phyloP scores from a whole-genome alignment of 305 asterid genomes.

The Fraxinus greggii region DNA sequence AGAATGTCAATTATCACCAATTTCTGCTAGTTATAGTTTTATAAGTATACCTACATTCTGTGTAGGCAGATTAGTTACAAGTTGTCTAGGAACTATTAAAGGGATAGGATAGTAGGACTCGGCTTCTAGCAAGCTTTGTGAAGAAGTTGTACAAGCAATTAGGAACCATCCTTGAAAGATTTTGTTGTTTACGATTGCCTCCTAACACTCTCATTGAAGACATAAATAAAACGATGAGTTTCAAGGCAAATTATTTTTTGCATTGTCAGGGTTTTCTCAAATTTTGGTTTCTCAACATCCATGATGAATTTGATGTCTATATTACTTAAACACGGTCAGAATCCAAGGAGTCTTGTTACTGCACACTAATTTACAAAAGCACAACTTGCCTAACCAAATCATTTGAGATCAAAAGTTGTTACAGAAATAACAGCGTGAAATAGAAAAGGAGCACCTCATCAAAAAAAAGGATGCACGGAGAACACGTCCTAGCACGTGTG shows the following conservation, averaged over 20 bases:
- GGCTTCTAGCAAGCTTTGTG: neutral
- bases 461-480: conserved; percentile 90
- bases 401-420: neutral
- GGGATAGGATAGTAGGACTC: neutral
- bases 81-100: neutral
- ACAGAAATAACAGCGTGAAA: neutral
- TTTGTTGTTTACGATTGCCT: neutral
- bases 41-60: neutral
- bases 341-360: neutral
- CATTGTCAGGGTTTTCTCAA: neutral
- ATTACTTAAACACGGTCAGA: neutral
- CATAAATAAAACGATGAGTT: neutral
- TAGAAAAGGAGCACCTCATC: conserved; percentile 67
- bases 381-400: neutral
- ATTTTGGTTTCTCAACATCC: neutral
- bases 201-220: neutral
- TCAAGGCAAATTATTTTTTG: neutral
- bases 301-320: neutral
- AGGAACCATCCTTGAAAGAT: neutral
- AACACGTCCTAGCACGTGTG: conserved; percentile 83
- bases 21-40: neutral
- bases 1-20: neutral
- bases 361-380: neutral
- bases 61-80: neutral
- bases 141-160: neutral